Percentiles rank a stretch among this genome's conserved stretches.
phyloP scores from a whole-genome alignment of 441 rosid species.

The Adansonia gregorii region DNA sequence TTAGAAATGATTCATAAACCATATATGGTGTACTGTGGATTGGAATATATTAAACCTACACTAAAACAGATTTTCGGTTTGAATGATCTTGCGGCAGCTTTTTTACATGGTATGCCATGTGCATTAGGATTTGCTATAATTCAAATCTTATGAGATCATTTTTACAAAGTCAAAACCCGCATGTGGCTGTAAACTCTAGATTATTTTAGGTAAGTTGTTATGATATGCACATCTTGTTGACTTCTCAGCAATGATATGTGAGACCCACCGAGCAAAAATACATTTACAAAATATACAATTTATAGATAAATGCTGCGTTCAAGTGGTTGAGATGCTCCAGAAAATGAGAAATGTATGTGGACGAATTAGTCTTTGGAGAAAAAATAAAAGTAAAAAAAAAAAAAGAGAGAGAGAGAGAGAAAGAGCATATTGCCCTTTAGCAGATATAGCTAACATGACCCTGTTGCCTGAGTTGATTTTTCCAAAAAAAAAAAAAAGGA shows the following conservation, averaged over 20 bases:
- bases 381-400: background rate
- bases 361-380: background rate
- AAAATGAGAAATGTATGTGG: background rate
- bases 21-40: background rate
- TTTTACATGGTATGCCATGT: constrained; percentile 36
- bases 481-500: background rate
- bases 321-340: background rate
- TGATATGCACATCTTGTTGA: constrained; percentile 32
- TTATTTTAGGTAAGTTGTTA: constrained; percentile 23
- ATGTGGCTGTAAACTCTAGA: constrained; percentile 21
- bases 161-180: constrained; percentile 25
- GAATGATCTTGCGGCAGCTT: constrained; percentile 34
- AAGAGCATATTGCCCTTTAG: background rate
- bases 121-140: constrained; percentile 30
- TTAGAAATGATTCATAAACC: too few relatives aligned
- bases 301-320: background rate
- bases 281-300: background rate
- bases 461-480: background rate
- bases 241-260: constrained; percentile 22
- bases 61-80: background rate
- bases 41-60: background rate
- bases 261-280: background rate
- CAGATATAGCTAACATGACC: background rate
- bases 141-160: background rate
- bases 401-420: background rate